These are phyloP conservation scores for Pichia exigua DNA, from an alignment of 805 yeast species.

Conservation along the genomic window DNA sequence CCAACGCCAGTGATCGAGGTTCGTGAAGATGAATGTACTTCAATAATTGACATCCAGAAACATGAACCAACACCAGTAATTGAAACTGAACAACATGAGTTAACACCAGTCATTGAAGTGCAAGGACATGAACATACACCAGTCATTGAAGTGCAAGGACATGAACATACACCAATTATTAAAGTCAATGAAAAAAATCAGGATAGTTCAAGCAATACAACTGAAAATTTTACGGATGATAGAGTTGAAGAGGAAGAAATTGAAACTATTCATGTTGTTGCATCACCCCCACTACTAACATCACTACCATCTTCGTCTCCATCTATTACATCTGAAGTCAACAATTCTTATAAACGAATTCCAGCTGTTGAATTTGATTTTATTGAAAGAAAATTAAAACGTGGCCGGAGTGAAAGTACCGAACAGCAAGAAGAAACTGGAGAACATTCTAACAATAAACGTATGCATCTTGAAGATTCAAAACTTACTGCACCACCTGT, in stretches of 20 bases:
- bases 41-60: no score
- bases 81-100: not conserved
- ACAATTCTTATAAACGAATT: not conserved
- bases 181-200: not conserved
- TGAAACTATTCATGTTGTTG: not conserved
- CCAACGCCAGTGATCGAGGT: not conserved
- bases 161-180: not conserved
- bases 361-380: constrained; percentile 5
- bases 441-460: not conserved
- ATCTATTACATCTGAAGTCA: not conserved
- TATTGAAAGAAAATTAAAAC: not conserved
- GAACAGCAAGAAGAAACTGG: not conserved
- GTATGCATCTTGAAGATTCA: not conserved
- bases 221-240: not conserved
- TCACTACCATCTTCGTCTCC: not conserved
- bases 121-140: not conserved
- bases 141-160: not conserved
- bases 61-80: not conserved
- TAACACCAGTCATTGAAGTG: not conserved
- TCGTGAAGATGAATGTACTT: not conserved
- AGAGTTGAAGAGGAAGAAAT: not conserved
- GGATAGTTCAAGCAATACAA: not conserved
- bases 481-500: constrained; percentile 9
- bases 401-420: not conserved
- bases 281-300: not conserved